Base-by-base conservation (phyloP, 495 filamentous ascomycete genomes). In the Astrocystis sublimbata region DNA sequence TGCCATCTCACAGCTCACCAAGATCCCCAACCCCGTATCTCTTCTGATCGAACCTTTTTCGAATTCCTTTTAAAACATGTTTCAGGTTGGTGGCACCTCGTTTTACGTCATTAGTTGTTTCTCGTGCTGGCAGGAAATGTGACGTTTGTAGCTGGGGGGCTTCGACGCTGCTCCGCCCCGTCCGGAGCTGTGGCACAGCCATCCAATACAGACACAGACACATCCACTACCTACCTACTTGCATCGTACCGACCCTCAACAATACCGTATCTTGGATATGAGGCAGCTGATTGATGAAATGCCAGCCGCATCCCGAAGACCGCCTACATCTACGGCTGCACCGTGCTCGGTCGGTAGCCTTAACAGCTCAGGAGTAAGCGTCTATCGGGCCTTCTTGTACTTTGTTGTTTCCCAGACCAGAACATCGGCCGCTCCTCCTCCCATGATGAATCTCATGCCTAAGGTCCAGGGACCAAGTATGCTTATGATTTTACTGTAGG, bases 311-410 rank as follows among this genome's bases (percentile, higher is more conserved):
- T 54, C 82, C 79, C 28, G 79, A 85, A 67, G 81, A 85, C 65
- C 71, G 68, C 15, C 74, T 83, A 33, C 79, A 81, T 49, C 82
- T 94, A 21, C 89, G 92, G 43, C 79, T 89, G 64, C 93, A 97
- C 80, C 87, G 93, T 36, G 92, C 93, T 50, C 86, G 90, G 45
- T 90, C 88, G 33, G 91, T 96, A 6, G 80, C 93, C 21, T 83
- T 97, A 47, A 94, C 92, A 5, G 78, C 85, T 15, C 78, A 86
- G 63, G 94, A 98, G 77, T 85, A 68, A 71, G 79, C 79, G 21
- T 52, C 17, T 36, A 6, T 19, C 46, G 30, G 26, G 23, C 3
- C 46, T 15, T 33, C 21, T 19, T 24, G 15, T 28, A 40, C 28
- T 40, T 35, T 45, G 13, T 40, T 30, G 35, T 28, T 23, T 58